These are phyloP conservation scores for Alternaria angustiovoidea DNA, from an alignment of 2,329 filamentous ascomycete genomes.

Conservation along the genomic window DNA sequence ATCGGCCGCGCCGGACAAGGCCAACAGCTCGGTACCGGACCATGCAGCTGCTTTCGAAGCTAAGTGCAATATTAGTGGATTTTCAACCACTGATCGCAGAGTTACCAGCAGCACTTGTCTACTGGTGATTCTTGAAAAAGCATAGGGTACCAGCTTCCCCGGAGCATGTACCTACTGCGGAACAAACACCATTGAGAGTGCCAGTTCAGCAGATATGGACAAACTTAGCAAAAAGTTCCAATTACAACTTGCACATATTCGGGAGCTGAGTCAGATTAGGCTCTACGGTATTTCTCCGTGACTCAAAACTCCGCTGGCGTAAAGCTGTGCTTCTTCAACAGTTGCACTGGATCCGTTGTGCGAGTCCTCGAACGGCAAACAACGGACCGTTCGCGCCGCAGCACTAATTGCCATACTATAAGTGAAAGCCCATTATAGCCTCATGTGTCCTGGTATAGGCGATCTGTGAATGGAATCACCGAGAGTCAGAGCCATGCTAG, in stretches of 20 bases:
- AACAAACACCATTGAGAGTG: not conserved
- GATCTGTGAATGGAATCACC: not conserved
- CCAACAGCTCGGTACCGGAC: conserved; percentile 43
- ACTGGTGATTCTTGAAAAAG: not conserved
- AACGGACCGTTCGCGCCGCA: conserved; percentile 13
- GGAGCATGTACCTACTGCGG: not conserved
- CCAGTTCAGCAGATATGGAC: conserved; percentile 5
- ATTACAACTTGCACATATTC: conserved; percentile 3
- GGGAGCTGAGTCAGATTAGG: conserved; percentile 11
- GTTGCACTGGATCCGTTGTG: conserved; percentile 43
- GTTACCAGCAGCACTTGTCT: not conserved
- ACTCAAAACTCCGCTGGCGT: conserved; percentile 27
- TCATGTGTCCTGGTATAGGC: conserved; percentile 4
- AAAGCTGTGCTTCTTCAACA: conserved; percentile 35
- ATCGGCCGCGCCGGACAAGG: conserved; percentile 46
- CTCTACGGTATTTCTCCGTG: conserved; percentile 8
- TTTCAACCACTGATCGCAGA: not conserved
- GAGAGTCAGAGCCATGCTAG: conserved; percentile 2
- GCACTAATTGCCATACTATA: conserved; percentile 13
- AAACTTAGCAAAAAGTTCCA: conserved; percentile 1
- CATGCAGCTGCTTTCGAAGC: conserved; percentile 7
- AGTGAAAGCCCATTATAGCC: conserved; percentile 8
- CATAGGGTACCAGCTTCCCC: not conserved
- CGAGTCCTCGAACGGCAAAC: conserved; percentile 31
- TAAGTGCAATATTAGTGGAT: conserved; percentile 2